phyloP scores from a whole-genome alignment of 2,329 filamentous ascomycete species.

The Aspergillus fumigatiaffinis region DNA sequence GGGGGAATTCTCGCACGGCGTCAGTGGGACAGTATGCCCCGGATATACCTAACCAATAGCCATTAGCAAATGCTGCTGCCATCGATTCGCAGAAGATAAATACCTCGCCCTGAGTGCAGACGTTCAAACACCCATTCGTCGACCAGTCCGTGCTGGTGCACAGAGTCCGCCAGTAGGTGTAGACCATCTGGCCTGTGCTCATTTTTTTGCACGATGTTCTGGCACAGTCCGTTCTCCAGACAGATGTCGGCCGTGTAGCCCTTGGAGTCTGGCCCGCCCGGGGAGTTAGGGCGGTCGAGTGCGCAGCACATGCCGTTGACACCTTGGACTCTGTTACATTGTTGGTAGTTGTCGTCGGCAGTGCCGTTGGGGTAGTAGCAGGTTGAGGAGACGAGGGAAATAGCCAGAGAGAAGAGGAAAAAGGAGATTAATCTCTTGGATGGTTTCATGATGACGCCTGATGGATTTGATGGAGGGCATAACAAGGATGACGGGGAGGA shows the following conservation, averaged over 20 bases:
- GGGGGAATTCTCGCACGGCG: not conserved
- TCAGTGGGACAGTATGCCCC: not conserved
- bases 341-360: not conserved
- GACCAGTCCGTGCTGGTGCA: conserved; percentile 1
- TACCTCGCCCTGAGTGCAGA: not conserved
- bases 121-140: not conserved
- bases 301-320: not conserved
- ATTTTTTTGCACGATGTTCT: not conserved
- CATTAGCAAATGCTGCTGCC: not conserved
- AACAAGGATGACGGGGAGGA: too few relatives aligned
- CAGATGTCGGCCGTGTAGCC: not conserved
- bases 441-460: not conserved
- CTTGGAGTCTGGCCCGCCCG: not conserved
- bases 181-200: not conserved
- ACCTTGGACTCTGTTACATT: not conserved
- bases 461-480: not conserved
- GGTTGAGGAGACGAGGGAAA: not conserved
- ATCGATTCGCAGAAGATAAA: not conserved
- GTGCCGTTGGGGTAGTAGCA: not conserved
- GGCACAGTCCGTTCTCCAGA: not conserved
- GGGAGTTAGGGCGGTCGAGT: not conserved
- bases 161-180: not conserved
- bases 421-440: not conserved
- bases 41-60: not conserved
- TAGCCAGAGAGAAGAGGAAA: not conserved